Percentiles rank a stretch among this genome's conserved stretches.
phyloP scores from a whole-genome alignment of 805 yeast species.

The Ogataea wickerhamii region DNA sequence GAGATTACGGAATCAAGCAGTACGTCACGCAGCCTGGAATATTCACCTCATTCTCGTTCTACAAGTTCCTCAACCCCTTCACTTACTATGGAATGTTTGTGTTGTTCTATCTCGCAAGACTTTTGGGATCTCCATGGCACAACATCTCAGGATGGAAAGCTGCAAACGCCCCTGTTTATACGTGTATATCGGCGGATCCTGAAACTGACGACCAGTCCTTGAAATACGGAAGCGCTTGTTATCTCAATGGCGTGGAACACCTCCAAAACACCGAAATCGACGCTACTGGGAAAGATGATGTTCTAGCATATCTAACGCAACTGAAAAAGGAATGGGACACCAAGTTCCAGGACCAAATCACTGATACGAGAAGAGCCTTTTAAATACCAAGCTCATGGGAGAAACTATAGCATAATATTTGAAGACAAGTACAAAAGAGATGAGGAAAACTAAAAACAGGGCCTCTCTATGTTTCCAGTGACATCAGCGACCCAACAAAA shows the following conservation, averaged over 20 bases:
- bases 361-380: constrained; percentile 26
- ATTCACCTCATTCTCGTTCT: constrained; percentile 78
- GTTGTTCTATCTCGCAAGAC: constrained; percentile 79
- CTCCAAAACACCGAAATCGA: constrained; percentile 56
- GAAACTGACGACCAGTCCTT: constrained; percentile 39
- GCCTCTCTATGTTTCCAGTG: constrained; percentile 35
- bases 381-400: constrained; percentile 1
- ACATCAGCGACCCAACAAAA: constrained; percentile 93
- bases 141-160: constrained; percentile 85
- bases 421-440: constrained; percentile 1
- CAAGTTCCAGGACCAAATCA: constrained; percentile 67
- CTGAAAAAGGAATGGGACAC: constrained; percentile 70
- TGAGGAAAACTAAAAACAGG: not conserved
- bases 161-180: constrained; percentile 81
- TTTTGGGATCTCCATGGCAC: constrained; percentile 83
- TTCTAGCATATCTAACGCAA: constrained; percentile 57
- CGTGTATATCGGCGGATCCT: constrained; percentile 52
- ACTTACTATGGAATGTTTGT: constrained; percentile 83
- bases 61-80: constrained; percentile 68
- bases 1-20: constrained; percentile 55
- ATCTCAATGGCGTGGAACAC: constrained; percentile 60
- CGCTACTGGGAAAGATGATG: constrained; percentile 60
- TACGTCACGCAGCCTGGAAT: constrained; percentile 93
- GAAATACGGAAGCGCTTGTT: constrained; percentile 72
- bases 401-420: not conserved